Evolutionary conservation across 202 grass and related monocot genomes (phyloP), one percentile per base, ranked within the genome.

Genomic region (Carex arenaria): DNA sequence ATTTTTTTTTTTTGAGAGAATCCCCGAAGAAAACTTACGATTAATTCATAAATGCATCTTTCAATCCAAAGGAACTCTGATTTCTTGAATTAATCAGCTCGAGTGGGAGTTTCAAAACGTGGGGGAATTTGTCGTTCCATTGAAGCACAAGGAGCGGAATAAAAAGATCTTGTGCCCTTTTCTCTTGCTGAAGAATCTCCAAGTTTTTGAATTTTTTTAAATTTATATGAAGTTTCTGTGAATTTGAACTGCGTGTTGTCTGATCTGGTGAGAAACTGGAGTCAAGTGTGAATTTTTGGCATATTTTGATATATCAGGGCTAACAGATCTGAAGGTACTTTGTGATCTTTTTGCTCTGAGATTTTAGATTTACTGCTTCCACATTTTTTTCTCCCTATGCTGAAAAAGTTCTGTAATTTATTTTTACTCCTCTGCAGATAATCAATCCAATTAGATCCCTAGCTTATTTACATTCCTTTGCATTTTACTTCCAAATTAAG

Each of bases 281-380:
- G 45, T 45, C 30, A 69, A 30, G 63, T 54, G 63, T 67, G 28
- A 82, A 82, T 57, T 45, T 82, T 82, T 82, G 19, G 64, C 62
- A 9, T 67, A 11, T 68, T 68, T 55, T 82, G 63, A 52, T 52
- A 31, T 54, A 12, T 81, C 31, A 9, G 43, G 47, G 43, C 4
- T 68, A 68, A 52, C 47, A 82, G 80, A 82, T 82, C 80, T 55
- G 64, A 69, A 82, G 80, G 43, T 82, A 82, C 26, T 69, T 4
- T 12, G 4, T 49, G 18, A 54, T 67, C 20, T 82, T 36, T 67
- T 69, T 69, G 13, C 31, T 64, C 31, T 23, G 4, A 68, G 61
- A 56, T 69, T 31, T 82, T 53, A 82, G 80, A 53, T 82, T 82
- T 69, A 53, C 3, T 53, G 51, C 14, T 20, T 69, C 2, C 14